A percentile compares a stretch with the other conserved stretches of the same genome.
These are phyloP conservation scores for Acacia concinna DNA, from an alignment of 331 rosid species.

Conservation along the genomic window DNA sequence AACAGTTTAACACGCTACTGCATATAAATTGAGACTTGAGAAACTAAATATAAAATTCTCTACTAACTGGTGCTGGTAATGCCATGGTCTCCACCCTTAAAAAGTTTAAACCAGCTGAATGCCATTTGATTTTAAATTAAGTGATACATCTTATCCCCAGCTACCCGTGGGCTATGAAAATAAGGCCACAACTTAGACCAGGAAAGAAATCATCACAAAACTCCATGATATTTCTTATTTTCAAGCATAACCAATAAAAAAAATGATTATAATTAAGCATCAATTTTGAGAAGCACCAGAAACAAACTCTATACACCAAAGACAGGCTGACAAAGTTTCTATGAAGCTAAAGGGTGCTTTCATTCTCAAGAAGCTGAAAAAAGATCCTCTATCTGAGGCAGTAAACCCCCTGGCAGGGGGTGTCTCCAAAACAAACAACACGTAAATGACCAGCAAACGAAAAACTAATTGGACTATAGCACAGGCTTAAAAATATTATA, in stretches of 20 bases:
- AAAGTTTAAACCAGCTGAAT: neutral
- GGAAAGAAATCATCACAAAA: neutral
- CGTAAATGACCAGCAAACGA: neutral
- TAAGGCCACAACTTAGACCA: neutral
- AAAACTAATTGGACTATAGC: neutral
- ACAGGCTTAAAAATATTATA: conserved; percentile 18
- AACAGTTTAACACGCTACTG: neutral
- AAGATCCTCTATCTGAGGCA: neutral
- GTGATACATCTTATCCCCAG: neutral
- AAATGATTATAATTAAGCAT: conserved; percentile 6
- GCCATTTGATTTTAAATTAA: neutral
- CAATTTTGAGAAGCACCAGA: neutral
- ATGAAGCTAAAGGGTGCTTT: conserved; percentile 11
- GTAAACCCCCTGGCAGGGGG: too few relatives aligned
- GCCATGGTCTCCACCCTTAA: neutral
- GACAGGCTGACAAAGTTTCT: neutral
- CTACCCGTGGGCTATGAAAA: neutral
- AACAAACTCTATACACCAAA: neutral
- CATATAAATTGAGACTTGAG: neutral
- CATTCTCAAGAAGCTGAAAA: neutral
- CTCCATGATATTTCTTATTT: neutral
- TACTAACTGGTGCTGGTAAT: conserved; percentile 5
- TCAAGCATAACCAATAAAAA: neutral
- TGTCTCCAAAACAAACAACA: neutral
- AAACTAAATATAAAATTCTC: neutral